Percentiles rank a stretch among this genome's conserved stretches.
These are phyloP conservation scores for Colletotrichum destructivum DNA, from an alignment of 2,329 filamentous ascomycete species.

Conservation along the genomic window DNA sequence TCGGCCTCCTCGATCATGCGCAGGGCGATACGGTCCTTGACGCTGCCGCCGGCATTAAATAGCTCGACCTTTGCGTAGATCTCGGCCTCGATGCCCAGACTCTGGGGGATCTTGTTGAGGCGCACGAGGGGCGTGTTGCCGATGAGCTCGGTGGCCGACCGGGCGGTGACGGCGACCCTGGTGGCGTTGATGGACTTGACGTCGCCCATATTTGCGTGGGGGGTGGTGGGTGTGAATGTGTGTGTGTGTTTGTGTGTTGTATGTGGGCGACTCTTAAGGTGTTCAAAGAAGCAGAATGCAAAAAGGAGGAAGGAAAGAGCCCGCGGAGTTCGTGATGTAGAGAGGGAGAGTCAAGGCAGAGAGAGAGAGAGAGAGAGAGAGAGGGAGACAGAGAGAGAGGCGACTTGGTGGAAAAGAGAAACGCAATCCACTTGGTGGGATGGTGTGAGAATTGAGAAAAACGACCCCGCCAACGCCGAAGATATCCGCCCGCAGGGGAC, in stretches of 20 bases:
- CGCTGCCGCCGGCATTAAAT: constrained; percentile 93
- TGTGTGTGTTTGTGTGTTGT: not conserved
- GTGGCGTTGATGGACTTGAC: constrained; percentile 39
- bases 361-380: not conserved
- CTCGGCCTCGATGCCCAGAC: constrained; percentile 88
- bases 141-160: constrained; percentile 87
- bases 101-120: constrained; percentile 93
- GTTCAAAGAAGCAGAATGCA: not conserved
- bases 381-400: not conserved
- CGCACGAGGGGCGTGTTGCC: constrained; percentile 96
- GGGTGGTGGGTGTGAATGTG: constrained; percentile 1
- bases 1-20: constrained; percentile 99
- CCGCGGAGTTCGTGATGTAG: not conserved
- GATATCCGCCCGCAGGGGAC: constrained; percentile 36
- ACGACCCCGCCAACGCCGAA: constrained; percentile 43
- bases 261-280: too few relatives aligned
- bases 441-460: constrained; percentile 37
- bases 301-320: not conserved
- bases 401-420: constrained; percentile 28
- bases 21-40: constrained; percentile 95
- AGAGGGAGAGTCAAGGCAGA: not conserved
- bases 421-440: constrained; percentile 39
- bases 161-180: constrained; percentile 54
- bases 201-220: constrained; percentile 41
- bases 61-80: constrained; percentile 94